These are phyloP conservation scores for Phyllosticta paracitricarpa DNA, from an alignment of 2,329 filamentous ascomycete species.

Conservation along the genomic window DNA sequence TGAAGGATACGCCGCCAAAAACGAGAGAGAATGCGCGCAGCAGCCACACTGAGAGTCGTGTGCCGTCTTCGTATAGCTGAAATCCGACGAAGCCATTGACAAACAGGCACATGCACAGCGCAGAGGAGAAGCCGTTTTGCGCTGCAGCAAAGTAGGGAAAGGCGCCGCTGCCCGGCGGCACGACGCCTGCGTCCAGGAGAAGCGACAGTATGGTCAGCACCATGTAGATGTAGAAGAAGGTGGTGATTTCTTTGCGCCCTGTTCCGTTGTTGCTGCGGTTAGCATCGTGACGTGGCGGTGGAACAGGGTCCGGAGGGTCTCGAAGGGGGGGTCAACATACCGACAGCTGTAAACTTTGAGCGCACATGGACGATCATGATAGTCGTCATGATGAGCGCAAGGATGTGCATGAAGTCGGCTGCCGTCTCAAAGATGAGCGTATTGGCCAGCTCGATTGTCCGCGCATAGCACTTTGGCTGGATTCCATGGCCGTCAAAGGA, in stretches of 20 bases:
- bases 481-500: slow-evolving; percentile 63
- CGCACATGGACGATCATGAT: slow-evolving; percentile 96
- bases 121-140: slow-evolving; percentile 76
- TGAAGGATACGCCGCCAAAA: slow-evolving; percentile 79
- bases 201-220: slow-evolving; percentile 80
- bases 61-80: slow-evolving; percentile 96
- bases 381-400: slow-evolving; percentile 82
- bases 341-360: slow-evolving; percentile 96
- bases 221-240: slow-evolving; percentile 97
- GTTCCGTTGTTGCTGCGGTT: slow-evolving; percentile 17
- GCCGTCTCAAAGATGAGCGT: slow-evolving; percentile 97
- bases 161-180: slow-evolving; percentile 67
- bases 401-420: slow-evolving; percentile 83
- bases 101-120: slow-evolving; percentile 76
- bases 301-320: background rate
- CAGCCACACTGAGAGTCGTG: slow-evolving; percentile 86
- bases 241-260: slow-evolving; percentile 64
- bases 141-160: slow-evolving; percentile 88
- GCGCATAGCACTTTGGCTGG: slow-evolving; percentile 82
- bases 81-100: slow-evolving; percentile 99
- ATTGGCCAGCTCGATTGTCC: slow-evolving; percentile 92
- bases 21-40: slow-evolving; percentile 65
- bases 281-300: background rate
- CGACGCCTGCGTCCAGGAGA: slow-evolving; percentile 83
- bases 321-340: slow-evolving; percentile 40